Conservation (phyloP, 768 basidiomycete species). For the Lyophyllum atratum region DNA sequence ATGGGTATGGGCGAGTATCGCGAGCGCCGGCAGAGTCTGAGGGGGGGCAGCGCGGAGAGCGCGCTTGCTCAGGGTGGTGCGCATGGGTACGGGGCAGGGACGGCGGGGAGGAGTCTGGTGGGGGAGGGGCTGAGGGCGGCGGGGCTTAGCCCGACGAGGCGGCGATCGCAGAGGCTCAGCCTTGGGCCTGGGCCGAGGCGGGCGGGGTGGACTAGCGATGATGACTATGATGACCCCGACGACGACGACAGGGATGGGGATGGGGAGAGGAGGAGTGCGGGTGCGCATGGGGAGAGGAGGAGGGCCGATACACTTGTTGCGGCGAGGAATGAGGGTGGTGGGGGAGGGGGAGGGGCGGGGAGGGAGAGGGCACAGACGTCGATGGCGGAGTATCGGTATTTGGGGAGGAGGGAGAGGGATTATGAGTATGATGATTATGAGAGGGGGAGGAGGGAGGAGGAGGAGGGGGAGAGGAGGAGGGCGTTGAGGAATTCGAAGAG, state of each 20-base stretch:
- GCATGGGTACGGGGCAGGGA: constrained; percentile 22
- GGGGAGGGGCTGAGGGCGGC: constrained; percentile 74
- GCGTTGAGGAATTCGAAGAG: constrained; percentile 8
- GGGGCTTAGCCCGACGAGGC: constrained; percentile 51
- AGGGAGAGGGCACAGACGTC: constrained; percentile 50
- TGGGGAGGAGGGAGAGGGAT: constrained; percentile 15
- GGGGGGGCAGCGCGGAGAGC: constrained; percentile 75
- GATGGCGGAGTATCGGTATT: constrained; percentile 51
- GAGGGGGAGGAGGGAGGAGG: background rate
- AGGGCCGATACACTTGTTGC: constrained; percentile 14
- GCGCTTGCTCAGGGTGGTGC: constrained; percentile 34
- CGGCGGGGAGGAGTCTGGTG: constrained; percentile 54
- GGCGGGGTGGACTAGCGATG: constrained; percentile 3
- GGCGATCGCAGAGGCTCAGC: constrained; percentile 20
- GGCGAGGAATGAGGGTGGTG: constrained; percentile 1
- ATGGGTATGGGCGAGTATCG: constrained; percentile 23
- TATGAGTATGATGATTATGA: constrained; percentile 1
- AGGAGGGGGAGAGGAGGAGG: background rate
- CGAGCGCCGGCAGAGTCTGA: constrained; percentile 56
- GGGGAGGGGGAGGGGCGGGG: background rate
- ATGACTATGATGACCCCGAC: too few relatives aligned
- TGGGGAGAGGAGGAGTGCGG: constrained; percentile 12
- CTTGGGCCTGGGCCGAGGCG: constrained; percentile 9
- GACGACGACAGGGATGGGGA: constrained; percentile 8
- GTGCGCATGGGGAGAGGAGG: constrained; percentile 11